These are phyloP conservation scores for Aspergillus novoparasiticus DNA, from an alignment of 2,329 filamentous ascomycete species.

Conservation along the genomic window DNA sequence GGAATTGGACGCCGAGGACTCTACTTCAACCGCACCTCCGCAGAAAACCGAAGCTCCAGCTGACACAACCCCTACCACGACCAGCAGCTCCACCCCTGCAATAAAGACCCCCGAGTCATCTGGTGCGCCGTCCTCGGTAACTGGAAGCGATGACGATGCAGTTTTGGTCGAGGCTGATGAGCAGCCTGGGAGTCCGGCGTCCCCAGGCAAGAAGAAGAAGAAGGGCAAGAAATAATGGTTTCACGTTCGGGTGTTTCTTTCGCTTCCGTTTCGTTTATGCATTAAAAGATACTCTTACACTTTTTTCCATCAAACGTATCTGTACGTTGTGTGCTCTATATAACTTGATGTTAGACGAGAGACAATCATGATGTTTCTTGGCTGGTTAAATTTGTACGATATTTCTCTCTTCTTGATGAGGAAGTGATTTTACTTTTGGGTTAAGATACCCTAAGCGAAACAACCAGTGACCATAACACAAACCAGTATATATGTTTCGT, in stretches of 20 bases:
- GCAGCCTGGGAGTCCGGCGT: constrained; percentile 37
- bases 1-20: constrained; percentile 62
- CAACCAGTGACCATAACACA: neutral
- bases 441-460: neutral
- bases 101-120: constrained; percentile 24
- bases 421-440: neutral
- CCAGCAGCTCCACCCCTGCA: constrained; percentile 15
- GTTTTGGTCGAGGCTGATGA: constrained; percentile 73
- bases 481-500: no score
- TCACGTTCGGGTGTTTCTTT: constrained; percentile 4
- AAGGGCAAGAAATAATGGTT: constrained; percentile 48
- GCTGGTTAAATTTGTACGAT: neutral
- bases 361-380: neutral
- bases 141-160: constrained; percentile 68
- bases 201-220: constrained; percentile 44
- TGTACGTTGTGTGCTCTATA: neutral
- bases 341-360: neutral
- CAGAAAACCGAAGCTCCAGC: constrained; percentile 13
- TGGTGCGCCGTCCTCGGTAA: constrained; percentile 38
- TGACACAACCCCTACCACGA: constrained; percentile 15
- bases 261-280: constrained; percentile 6
- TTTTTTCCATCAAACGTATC: neutral
- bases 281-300: constrained; percentile 3
- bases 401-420: neutral
- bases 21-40: constrained; percentile 12